Evolutionary conservation across 2,329 filamentous ascomycete species (phyloP), one percentile per base, ranked within the genome.

Genomic region (Aspergillus nomiae): DNA sequence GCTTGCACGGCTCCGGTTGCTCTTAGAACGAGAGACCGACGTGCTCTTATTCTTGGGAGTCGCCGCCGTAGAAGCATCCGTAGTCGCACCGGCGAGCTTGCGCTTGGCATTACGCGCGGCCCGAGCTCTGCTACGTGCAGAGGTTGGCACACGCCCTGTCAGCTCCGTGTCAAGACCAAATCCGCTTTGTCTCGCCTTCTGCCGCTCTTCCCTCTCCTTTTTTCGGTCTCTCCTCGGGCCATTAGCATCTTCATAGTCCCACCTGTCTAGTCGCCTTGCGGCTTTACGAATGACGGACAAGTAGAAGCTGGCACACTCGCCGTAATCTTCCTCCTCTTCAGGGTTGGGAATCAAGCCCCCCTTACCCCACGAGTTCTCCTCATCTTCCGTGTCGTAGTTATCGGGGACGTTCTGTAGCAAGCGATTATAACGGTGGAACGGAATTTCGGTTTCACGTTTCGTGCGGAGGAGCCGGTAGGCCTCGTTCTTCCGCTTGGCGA

Each of bases 361-460:
- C 43, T 79, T 77, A 8, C 79, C 80, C 74, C 77, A 80, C 3
- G 76, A 77, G 14, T 72, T 70, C 53, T 72, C 72, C 46, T 82
- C 81, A 56, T 82, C 80, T 21, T 82, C 81, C 32, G 80, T 80
- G 63, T 83, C 81, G 50, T 83, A 83, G 24, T 76, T 78, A 21
- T 79, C 77, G 2, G 80, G 78, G 19, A 84, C 68, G 57, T 73
- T 72, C 48, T 76, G 75, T 26, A 83, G 71, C 32, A 82, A 72
- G 51, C 78, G 78, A 54, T 75, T 77, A 55, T 79, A 80, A 36
- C 76, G 77, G 14, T 73, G 68, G 55, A 82, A 74, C 19, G 78
- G 77, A 38, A 76, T 75, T 58, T 78, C 76, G 38, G 69, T 74
- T 65, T 79, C 74, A 14, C 81, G 76, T 63, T 76, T 73, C 19